phyloP scores from a whole-genome alignment of 192 early-diverging fungal species.

The Coemansia sp. region DNA sequence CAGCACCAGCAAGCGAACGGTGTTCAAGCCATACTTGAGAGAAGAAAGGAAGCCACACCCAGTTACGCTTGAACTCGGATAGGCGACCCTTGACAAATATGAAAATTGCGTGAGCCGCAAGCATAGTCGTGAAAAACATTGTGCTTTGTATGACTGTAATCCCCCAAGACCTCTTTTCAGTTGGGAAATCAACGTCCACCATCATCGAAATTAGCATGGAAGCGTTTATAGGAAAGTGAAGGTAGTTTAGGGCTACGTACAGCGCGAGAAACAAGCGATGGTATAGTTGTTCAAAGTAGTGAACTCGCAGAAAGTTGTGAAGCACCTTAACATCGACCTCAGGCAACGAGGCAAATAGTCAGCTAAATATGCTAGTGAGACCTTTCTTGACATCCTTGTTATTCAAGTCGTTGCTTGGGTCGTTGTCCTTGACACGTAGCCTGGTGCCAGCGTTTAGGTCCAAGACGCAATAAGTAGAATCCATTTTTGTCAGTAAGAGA shows the following conservation, averaged over 20 bases:
- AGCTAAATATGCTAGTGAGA: neutral
- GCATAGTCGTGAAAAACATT: neutral
- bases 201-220: neutral
- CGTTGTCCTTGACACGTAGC: neutral
- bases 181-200: neutral
- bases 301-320: neutral
- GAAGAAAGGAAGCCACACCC: neutral
- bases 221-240: neutral
- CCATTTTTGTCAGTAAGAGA: neutral
- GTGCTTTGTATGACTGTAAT: neutral
- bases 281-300: neutral
- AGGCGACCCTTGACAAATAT: neutral
- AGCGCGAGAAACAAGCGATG: neutral
- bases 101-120: neutral
- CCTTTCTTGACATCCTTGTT: neutral
- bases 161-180: neutral
- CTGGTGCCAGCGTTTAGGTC: neutral
- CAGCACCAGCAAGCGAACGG: neutral
- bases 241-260: neutral
- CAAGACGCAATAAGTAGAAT: neutral
- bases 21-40: neutral
- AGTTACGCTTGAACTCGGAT: neutral
- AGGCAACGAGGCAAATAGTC: neutral
- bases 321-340: neutral
- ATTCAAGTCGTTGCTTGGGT: neutral